These are phyloP conservation scores for Carpinus fangiana DNA, from an alignment of 306 rosid species.

Conservation along the genomic window DNA sequence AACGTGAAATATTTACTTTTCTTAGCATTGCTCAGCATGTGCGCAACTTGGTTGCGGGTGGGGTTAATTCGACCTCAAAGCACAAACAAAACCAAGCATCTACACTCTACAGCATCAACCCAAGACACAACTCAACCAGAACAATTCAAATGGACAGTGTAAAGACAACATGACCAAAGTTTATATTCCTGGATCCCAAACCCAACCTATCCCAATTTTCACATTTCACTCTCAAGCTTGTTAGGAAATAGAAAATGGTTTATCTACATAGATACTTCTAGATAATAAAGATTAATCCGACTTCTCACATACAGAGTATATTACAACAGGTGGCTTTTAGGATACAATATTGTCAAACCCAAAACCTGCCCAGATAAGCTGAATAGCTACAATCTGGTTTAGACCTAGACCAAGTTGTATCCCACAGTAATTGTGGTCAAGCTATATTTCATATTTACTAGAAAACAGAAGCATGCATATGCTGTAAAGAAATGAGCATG, in stretches of 20 bases:
- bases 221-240: background rate
- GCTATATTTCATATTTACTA: background rate
- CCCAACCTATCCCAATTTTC: background rate
- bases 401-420: background rate
- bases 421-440: background rate
- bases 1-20: background rate
- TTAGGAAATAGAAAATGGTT: background rate
- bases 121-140: background rate
- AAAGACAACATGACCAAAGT: background rate
- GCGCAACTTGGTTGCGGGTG: background rate
- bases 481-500: background rate
- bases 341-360: background rate
- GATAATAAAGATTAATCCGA: background rate
- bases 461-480: background rate
- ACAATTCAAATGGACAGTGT: background rate
- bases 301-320: background rate
- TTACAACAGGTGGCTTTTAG: background rate
- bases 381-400: background rate
- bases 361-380: background rate
- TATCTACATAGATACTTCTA: background rate
- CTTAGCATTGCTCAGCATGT: background rate
- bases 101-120: background rate
- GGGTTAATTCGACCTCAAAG: background rate
- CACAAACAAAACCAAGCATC: background rate
- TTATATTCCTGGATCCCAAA: constrained; percentile 1